These are phyloP conservation scores for Flaveria floridana DNA, from an alignment of 140 eudicot genomes.

Conservation along the genomic window DNA sequence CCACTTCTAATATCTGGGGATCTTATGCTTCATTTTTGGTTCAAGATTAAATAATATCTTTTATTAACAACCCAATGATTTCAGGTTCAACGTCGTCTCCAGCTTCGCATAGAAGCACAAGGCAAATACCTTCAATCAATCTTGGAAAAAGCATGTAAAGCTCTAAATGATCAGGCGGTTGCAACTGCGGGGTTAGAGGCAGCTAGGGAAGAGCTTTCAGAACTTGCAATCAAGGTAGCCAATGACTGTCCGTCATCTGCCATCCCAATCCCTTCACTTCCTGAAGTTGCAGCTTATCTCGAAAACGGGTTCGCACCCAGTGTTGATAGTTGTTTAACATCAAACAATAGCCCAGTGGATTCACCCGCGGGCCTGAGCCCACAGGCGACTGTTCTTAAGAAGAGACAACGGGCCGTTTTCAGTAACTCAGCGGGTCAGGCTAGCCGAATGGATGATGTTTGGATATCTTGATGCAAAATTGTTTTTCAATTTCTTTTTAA, in stretches of 20 bases:
- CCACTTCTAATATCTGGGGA: not conserved
- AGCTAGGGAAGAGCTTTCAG: conserved; percentile 67
- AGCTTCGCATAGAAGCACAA: conserved; percentile 89
- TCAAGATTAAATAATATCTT: not conserved
- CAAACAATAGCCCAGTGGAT: conserved; percentile 48
- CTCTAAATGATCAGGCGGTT: conserved; percentile 54
- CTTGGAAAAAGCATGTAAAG: conserved; percentile 89
- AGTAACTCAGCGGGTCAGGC: conserved; percentile 36
- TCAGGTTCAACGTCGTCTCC: conserved; percentile 86
- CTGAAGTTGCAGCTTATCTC: conserved; percentile 39
- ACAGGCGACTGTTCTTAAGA: conserved; percentile 44
- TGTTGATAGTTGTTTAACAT: conserved; percentile 56
- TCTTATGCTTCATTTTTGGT: not conserved
- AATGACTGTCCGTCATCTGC: conserved; percentile 44
- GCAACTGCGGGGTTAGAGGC: conserved; percentile 66
- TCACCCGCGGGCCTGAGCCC: conserved; percentile 45
- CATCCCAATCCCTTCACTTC: conserved; percentile 45
- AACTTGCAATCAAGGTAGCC: conserved; percentile 73
- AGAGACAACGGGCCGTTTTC: conserved; percentile 52
- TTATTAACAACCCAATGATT: not conserved
- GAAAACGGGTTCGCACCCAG: conserved; percentile 41
- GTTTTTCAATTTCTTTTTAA: conserved; percentile 7
- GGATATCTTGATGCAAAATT: conserved; percentile 35
- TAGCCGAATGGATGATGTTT: conserved; percentile 56
- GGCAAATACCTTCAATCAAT: conserved; percentile 78